Evolutionary conservation across 169 alveolate species (phyloP).

Genomic region (Perkinsus olseni): DNA sequence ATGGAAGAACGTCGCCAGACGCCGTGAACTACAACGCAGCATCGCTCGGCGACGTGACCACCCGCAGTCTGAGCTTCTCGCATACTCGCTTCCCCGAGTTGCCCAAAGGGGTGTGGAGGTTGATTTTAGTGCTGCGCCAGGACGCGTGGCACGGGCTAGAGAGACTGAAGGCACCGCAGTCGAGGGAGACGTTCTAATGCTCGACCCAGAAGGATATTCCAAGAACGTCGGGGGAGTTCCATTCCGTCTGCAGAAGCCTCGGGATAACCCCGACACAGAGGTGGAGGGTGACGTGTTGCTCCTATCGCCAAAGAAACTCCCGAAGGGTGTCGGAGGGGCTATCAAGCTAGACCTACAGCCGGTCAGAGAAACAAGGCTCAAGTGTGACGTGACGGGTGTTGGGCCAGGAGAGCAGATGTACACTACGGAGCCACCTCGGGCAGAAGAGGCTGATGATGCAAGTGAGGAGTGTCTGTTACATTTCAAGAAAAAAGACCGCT

Average conservation of each 20-base stretch:
- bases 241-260: too few species aligned
- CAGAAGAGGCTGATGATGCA: background rate
- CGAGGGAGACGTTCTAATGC: background rate
- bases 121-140: background rate
- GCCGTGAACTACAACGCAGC: background rate
- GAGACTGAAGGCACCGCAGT: background rate
- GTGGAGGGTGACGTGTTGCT: background rate
- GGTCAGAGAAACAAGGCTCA: background rate
- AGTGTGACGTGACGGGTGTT: background rate
- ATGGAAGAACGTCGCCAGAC: background rate
- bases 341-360: background rate
- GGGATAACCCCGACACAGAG: background rate
- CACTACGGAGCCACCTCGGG: background rate
- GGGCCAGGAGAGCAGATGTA: background rate
- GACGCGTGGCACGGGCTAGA: background rate
- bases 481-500: background rate
- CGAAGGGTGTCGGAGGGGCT: background rate
- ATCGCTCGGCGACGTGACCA: background rate
- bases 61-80: background rate
- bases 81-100: background rate
- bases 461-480: background rate
- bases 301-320: background rate
- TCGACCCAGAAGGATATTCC: too few species aligned
- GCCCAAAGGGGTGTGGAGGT: background rate
- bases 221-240: too few species aligned